Percentiles rank a stretch among this genome's conserved stretches.
Evolutionary conservation across 495 filamentous ascomycete species (phyloP).

Genomic region (Penicillium simplicissimum): DNA sequence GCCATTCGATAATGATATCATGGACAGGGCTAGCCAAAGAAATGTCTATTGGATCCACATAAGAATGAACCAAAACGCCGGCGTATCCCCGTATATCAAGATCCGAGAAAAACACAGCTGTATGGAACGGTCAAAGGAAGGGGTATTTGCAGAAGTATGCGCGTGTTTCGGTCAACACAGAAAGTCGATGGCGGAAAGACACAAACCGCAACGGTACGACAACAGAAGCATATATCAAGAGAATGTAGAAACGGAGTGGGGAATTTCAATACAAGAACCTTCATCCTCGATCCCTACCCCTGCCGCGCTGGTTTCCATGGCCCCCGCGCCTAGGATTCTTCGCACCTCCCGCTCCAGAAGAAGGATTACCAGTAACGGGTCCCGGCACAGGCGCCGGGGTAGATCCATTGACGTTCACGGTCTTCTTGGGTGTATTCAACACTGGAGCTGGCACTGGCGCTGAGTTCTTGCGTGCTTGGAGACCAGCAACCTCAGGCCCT

Average conservation of each 20-base stretch:
- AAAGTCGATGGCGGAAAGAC: not conserved
- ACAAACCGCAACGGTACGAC: too few relatives aligned
- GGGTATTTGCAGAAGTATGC: not conserved
- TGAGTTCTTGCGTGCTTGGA: conserved; percentile 10
- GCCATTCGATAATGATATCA: too few relatives aligned
- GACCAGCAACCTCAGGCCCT: not conserved
- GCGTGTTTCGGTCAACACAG: too few relatives aligned
- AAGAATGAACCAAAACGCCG: conserved; percentile 3
- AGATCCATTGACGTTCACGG: conserved; percentile 10
- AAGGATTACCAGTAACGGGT: conserved; percentile 4
- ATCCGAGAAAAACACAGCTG: not conserved
- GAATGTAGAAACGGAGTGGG: not conserved
- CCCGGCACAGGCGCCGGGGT: conserved; percentile 8
- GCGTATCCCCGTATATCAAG: not conserved
- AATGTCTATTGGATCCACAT: not conserved
- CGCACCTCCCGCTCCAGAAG: not conserved
- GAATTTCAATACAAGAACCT: not conserved
- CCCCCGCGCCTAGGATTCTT: conserved; percentile 27
- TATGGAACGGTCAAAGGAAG: not conserved
- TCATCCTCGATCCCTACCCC: conserved; percentile 16
- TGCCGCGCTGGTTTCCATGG: conserved; percentile 15
- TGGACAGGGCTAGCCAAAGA: not conserved
- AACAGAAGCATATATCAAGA: not conserved
- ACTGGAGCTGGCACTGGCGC: not conserved
- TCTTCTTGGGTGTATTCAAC: conserved; percentile 16